Conservation (phyloP, 2,329 filamentous ascomycete genomes). For the Colletotrichum godetiae region DNA sequence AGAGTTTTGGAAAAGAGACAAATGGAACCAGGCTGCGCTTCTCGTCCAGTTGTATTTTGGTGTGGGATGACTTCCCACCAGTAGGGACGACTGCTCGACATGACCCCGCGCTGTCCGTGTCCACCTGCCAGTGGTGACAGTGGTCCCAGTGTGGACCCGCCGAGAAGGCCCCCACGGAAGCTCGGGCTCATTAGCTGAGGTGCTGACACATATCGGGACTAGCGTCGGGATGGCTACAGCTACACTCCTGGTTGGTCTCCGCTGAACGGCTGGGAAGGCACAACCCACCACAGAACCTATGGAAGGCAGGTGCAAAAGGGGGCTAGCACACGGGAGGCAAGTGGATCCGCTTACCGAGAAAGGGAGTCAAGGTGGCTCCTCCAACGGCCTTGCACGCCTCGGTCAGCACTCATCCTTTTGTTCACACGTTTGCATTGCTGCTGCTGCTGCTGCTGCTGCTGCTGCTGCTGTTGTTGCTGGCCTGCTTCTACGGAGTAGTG, state of each 20-base stretch:
- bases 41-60: conserved; percentile 1
- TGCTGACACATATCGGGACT: conserved; percentile 15
- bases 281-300: no score
- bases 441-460: background rate
- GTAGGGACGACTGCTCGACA: background rate
- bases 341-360: conserved; percentile 15
- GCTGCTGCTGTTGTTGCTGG: background rate
- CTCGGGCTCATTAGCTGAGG: conserved; percentile 17
- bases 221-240: conserved; percentile 1
- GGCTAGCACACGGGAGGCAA: conserved; percentile 12
- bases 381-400: conserved; percentile 1
- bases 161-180: conserved; percentile 11
- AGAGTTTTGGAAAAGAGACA: background rate
- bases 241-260: background rate
- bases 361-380: background rate
- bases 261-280: background rate
- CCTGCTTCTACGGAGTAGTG: background rate
- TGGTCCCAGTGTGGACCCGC: background rate
- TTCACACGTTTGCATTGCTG: background rate
- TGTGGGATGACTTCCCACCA: conserved; percentile 21
- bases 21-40: conserved; percentile 23
- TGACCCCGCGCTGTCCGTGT: conserved; percentile 14
- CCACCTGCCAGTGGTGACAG: conserved; percentile 8
- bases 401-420: background rate
- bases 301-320: background rate